A percentile compares a stretch with the other conserved stretches of the same genome.
Evolutionary conservation across 2,329 filamentous ascomycete genomes (phyloP).

Genomic region (Conoideocrella luteorostrata): DNA sequence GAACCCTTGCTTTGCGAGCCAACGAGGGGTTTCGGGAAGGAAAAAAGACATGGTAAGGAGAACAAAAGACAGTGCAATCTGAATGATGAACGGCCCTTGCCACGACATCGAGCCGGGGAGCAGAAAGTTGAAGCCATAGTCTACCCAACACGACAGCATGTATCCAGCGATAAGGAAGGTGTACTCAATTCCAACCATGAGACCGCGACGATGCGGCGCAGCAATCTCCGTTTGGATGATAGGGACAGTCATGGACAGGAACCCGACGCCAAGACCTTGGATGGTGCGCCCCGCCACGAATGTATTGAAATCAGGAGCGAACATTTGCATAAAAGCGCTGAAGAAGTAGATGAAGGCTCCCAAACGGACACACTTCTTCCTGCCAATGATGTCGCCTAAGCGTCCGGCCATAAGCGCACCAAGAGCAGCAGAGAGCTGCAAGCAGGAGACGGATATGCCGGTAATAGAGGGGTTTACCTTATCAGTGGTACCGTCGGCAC

Average conservation of each 20-base stretch:
- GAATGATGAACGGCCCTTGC: conserved; percentile 13
- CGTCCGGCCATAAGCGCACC: conserved; percentile 9
- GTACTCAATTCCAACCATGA: conserved; percentile 14
- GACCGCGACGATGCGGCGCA: conserved; percentile 12
- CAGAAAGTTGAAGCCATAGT: conserved; percentile 12
- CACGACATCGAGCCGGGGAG: conserved; percentile 10
- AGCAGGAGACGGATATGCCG: conserved; percentile 11
- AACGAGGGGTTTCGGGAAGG: conserved; percentile 30
- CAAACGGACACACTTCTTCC: conserved; percentile 11
- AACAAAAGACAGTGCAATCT: conserved; percentile 11
- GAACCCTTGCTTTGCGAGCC: conserved; percentile 31
- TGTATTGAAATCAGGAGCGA: conserved; percentile 10
- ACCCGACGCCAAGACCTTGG: conserved; percentile 12
- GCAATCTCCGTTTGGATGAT: conserved; percentile 14
- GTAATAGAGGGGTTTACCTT: conserved; percentile 11
- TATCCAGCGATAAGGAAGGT: conserved; percentile 14
- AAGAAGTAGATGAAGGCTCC: conserved; percentile 13
- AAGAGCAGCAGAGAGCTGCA: conserved; percentile 11
- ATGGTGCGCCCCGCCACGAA: conserved; percentile 10
- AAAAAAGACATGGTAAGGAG: conserved; percentile 12
- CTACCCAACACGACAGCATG: conserved; percentile 12
- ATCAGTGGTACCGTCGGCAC: conserved; percentile 7
- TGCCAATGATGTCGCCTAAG: conserved; percentile 12
- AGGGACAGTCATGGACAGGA: conserved; percentile 13
- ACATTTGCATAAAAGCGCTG: conserved; percentile 13